A percentile compares a stretch with the other conserved stretches of the same genome.
Conservation (phyloP, 164 flowering plant species). For the Warburgia ugandensis region DNA sequence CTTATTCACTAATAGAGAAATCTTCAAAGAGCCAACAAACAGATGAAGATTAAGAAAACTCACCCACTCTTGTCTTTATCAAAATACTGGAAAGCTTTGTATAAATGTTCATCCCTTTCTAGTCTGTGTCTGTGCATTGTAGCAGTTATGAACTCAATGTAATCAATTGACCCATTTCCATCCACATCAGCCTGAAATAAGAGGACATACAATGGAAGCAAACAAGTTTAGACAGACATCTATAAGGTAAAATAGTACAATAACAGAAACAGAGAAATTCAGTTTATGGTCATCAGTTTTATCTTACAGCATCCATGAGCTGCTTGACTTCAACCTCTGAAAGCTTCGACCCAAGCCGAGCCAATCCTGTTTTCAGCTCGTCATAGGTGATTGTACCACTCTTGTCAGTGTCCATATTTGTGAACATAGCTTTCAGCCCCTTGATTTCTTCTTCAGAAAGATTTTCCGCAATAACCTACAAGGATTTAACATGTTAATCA, state of each 20-base stretch:
- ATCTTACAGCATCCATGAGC: constrained; percentile 92
- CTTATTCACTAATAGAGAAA: too few species aligned
- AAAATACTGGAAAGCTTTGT: constrained; percentile 72
- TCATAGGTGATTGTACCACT: constrained; percentile 91
- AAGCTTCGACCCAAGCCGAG: constrained; percentile 83
- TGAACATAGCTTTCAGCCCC: constrained; percentile 81
- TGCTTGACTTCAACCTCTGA: constrained; percentile 79
- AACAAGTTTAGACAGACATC: too few species aligned
- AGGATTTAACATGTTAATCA: too few species aligned
- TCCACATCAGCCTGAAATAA: constrained; percentile 98
- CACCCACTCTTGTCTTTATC: constrained; percentile 89
- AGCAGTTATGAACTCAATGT: constrained; percentile 86
- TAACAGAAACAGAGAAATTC: too few species aligned
- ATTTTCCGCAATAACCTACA: constrained; percentile 94
- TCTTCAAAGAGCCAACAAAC: too few species aligned
- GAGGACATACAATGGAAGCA: too few species aligned
- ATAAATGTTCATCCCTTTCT: constrained; percentile 83
- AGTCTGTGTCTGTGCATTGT: constrained; percentile 87
- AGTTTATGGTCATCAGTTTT: too few species aligned
- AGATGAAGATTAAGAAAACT: too few species aligned
- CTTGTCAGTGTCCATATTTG: constrained; percentile 83
- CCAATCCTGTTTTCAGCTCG: constrained; percentile 75
- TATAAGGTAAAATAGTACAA: too few species aligned
- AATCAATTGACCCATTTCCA: constrained; percentile 86
- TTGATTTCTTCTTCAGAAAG: constrained; percentile 83